A percentile compares a stretch with the other conserved stretches of the same genome.
Evolutionary conservation across 495 filamentous ascomycete genomes (phyloP).

Genomic region (Daldinia bambusicola): DNA sequence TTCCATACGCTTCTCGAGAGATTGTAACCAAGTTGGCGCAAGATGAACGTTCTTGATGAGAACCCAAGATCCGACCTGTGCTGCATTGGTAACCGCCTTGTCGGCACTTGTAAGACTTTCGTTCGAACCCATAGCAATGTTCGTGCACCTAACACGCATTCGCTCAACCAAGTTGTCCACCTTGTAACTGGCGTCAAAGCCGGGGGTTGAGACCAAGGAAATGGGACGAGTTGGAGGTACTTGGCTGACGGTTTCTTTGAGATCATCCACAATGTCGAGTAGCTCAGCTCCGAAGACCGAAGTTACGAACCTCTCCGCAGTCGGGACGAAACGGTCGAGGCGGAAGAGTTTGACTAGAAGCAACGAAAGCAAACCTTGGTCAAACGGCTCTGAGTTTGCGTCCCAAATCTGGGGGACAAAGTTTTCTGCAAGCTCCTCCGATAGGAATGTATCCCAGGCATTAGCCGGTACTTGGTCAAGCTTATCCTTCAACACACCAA

Average conservation of each 20-base stretch:
- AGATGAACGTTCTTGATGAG: conserved; percentile 99
- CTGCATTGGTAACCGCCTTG: conserved; percentile 93
- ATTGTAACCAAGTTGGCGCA: conserved; percentile 94
- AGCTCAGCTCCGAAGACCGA: conserved; percentile 87
- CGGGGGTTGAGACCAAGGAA: conserved; percentile 90
- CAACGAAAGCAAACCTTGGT: conserved; percentile 84
- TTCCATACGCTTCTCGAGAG: conserved; percentile 94
- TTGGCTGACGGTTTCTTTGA: conserved; percentile 84
- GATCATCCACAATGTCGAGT: conserved; percentile 82
- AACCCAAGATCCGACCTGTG: conserved; percentile 93
- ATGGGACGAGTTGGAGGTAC: conserved; percentile 87
- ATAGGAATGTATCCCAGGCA: conserved; percentile 82
- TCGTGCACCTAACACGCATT: conserved; percentile 82
- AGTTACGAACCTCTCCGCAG: conserved; percentile 88
- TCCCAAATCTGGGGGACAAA: conserved; percentile 83
- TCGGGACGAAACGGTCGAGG: conserved; percentile 92
- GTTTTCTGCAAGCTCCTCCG: conserved; percentile 88
- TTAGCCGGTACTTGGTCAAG: conserved; percentile 67
- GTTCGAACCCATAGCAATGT: conserved; percentile 98
- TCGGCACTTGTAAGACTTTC: conserved; percentile 92
- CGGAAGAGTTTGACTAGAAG: conserved; percentile 94
- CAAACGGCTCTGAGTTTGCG: conserved; percentile 67
- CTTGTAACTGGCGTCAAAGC: conserved; percentile 99
- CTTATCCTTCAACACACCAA: conserved; percentile 78
- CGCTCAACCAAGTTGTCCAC: conserved; percentile 93